A percentile compares a stretch with the other conserved stretches of the same genome.
These are phyloP conservation scores for Salix brachista DNA, from an alignment of 345 rosid species.

Conservation along the genomic window DNA sequence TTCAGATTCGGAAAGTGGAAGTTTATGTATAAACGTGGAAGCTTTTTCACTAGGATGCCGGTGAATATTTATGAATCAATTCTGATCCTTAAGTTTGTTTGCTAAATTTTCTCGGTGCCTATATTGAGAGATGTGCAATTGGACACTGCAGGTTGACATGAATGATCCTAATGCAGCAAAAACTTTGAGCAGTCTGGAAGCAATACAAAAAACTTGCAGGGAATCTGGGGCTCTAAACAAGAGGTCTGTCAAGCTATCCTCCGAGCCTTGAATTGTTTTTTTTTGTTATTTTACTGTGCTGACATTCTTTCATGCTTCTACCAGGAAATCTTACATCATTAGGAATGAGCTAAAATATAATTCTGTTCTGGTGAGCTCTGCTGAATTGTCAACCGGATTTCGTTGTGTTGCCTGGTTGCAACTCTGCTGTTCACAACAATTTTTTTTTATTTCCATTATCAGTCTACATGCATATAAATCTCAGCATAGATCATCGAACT, in stretches of 20 bases:
- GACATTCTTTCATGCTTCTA: not conserved
- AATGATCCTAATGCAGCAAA: conserved; percentile 68
- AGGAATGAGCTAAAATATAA: conserved; percentile 20
- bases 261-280: not conserved
- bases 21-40: not conserved
- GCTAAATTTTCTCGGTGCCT: not conserved
- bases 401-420: not conserved
- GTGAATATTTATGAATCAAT: not conserved
- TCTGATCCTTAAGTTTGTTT: not conserved
- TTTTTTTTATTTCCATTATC: not conserved
- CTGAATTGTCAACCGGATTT: not conserved
- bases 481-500: not conserved
- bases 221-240: conserved; percentile 50
- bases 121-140: not conserved
- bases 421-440: not conserved
- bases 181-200: conserved; percentile 58
- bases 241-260: conserved; percentile 38
- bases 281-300: not conserved
- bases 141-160: conserved; percentile 49
- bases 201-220: conserved; percentile 55
- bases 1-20: not conserved
- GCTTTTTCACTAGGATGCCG: not conserved
- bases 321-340: conserved; percentile 54
- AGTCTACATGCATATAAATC: not conserved
- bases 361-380: conserved; percentile 28